Evolutionary conservation across 495 filamentous ascomycete species (phyloP).

Genomic region (Penicillium psychrofluorescens): DNA sequence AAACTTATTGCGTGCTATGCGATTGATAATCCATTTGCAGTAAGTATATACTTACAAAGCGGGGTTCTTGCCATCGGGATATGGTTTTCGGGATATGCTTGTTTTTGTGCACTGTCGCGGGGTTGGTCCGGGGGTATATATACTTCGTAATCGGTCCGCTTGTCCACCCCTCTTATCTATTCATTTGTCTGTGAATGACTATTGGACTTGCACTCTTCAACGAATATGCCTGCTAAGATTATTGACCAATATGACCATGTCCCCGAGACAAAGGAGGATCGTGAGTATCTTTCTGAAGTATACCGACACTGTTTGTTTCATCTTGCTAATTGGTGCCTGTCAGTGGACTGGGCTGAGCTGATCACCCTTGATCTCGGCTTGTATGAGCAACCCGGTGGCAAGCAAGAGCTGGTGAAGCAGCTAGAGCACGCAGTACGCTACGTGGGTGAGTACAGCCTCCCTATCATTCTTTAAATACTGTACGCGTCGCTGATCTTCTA

Average conservation of each 20-base stretch:
- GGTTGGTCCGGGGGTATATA: neutral
- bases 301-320: neutral
- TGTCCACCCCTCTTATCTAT: too few species aligned
- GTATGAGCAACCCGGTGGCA: conserved; percentile 45
- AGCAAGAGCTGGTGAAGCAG: conserved; percentile 45
- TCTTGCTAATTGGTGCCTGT: conserved; percentile 1
- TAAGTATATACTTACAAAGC: neutral
- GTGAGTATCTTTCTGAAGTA: conserved; percentile 15
- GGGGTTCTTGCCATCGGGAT: conserved; percentile 6
- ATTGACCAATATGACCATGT: conserved; percentile 43
- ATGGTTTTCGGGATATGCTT: neutral
- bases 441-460: conserved; percentile 28
- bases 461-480: too few species aligned
- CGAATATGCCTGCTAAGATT: conserved; percentile 29
- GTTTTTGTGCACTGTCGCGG: neutral
- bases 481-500: too few species aligned
- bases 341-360: conserved; percentile 50
- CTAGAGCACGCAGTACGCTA: conserved; percentile 51
- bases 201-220: conserved; percentile 4
- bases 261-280: conserved; percentile 38
- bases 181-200: neutral
- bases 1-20: conserved; percentile 28
- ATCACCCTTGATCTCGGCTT: conserved; percentile 46
- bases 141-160: too few species aligned
- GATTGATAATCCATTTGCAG: neutral